phyloP scores from a whole-genome alignment of 2,329 filamentous ascomycete species.

The Leptodontidium sp. region DNA sequence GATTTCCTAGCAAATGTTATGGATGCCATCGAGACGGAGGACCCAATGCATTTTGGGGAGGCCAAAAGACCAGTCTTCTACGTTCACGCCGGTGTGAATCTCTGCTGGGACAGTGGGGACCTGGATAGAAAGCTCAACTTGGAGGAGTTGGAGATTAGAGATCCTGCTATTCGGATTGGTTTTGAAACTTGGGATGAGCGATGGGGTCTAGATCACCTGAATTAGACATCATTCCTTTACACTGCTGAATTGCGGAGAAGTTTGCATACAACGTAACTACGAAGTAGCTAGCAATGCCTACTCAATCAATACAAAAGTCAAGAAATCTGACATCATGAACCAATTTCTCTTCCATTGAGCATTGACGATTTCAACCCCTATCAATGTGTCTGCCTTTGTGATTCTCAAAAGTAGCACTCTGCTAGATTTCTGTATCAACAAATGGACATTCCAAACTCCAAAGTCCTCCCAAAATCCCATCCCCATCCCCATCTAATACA shows the following conservation, averaged over 20 bases:
- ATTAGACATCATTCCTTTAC: background rate
- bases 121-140: background rate
- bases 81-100: background rate
- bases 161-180: background rate
- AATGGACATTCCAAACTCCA: too few species aligned
- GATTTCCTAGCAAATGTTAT: background rate
- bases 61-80: background rate
- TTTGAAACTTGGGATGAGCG: background rate
- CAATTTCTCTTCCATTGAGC: too few species aligned
- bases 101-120: background rate
- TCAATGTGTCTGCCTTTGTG: too few species aligned
- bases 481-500: background rate
- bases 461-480: too few species aligned
- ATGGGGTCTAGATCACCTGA: background rate
- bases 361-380: too few species aligned
- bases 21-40: background rate
- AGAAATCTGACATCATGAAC: too few species aligned
- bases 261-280: too few species aligned
- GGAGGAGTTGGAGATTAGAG: background rate
- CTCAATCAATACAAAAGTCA: too few species aligned
- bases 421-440: too few species aligned
- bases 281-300: background rate
- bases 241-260: too few species aligned
- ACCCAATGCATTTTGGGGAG: background rate
- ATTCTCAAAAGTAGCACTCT: too few species aligned